phyloP scores from a whole-genome alignment of 768 basidiomycete species.

The Leucocoprinus birnbaumii region DNA sequence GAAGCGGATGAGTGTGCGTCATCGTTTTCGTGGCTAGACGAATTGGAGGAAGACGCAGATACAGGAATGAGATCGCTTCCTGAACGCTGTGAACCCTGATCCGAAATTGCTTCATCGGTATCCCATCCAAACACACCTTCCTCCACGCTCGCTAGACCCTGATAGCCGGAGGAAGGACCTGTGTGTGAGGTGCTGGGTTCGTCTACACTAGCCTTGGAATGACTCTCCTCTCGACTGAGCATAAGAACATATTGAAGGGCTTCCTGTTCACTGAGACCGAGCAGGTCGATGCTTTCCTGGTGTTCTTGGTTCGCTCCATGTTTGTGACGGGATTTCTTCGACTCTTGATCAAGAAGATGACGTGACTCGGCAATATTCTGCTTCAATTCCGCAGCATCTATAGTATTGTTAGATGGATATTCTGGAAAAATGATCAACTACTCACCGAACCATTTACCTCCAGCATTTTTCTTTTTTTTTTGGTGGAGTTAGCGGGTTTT shows the following conservation, averaged over 20 bases:
- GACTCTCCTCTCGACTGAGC: slow-evolving; percentile 78
- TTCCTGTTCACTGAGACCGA: slow-evolving; percentile 73
- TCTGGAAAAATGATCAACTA: not conserved
- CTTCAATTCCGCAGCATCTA: slow-evolving; percentile 65
- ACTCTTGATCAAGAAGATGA: slow-evolving; percentile 50
- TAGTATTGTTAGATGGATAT: slow-evolving; percentile 9
- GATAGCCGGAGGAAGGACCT: not conserved
- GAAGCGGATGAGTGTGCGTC: not conserved
- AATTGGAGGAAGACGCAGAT: slow-evolving; percentile 8
- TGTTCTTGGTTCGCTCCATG: slow-evolving; percentile 59
- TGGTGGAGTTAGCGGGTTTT: no score
- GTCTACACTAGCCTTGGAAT: slow-evolving; percentile 18
- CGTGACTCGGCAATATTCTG: slow-evolving; percentile 61
- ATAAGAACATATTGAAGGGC: slow-evolving; percentile 80
- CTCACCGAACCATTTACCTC: slow-evolving; percentile 48
- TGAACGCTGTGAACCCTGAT: not conserved
- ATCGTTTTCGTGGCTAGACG: slow-evolving; percentile 4
- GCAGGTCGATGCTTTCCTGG: slow-evolving; percentile 45
- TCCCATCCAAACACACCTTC: slow-evolving; percentile 63
- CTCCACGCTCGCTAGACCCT: slow-evolving; percentile 24
- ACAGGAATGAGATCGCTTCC: slow-evolving; percentile 2
- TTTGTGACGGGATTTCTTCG: slow-evolving; percentile 26
- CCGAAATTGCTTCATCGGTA: slow-evolving; percentile 21
- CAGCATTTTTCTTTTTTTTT: slow-evolving; percentile 31
- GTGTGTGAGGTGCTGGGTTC: not conserved